A percentile compares a stretch with the other conserved stretches of the same genome.
These are phyloP conservation scores for Acer campestre DNA, from an alignment of 345 rosid genomes.

Conservation along the genomic window DNA sequence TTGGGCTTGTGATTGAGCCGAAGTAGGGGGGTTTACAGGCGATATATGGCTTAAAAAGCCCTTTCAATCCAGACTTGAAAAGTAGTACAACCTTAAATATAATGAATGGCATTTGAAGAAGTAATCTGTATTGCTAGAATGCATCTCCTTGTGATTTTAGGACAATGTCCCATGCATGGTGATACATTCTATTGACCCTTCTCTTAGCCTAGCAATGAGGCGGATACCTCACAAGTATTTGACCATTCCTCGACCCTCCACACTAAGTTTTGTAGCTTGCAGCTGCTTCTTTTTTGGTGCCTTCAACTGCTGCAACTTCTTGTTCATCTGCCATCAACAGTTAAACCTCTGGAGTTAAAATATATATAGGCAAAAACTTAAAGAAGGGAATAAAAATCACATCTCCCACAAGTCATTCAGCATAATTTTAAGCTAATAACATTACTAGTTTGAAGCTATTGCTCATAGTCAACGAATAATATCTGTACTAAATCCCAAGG, in stretches of 20 bases:
- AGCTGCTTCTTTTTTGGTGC: constrained; percentile 89
- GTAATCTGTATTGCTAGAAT: not conserved
- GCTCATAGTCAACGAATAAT: not conserved
- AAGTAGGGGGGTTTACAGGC: too few relatives aligned
- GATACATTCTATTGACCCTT: not conserved
- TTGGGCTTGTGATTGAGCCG: not conserved
- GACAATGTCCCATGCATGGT: not conserved
- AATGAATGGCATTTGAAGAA: not conserved
- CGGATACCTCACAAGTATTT: constrained; percentile 58
- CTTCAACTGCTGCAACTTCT: constrained; percentile 94
- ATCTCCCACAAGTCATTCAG: too few relatives aligned
- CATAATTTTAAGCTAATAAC: not conserved
- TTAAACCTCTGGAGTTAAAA: constrained; percentile 1
- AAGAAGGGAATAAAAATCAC: not conserved
- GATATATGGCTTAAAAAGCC: not conserved
- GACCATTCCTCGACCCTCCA: constrained; percentile 97
- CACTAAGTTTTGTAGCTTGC: constrained; percentile 91
- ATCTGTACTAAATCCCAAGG: not conserved
- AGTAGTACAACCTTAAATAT: not conserved
- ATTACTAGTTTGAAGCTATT: not conserved
- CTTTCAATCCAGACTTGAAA: not conserved
- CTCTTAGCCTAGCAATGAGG: not conserved
- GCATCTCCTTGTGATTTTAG: not conserved
- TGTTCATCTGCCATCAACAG: constrained; percentile 70
- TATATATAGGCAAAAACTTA: not conserved